Evolutionary conservation across 2,329 filamentous ascomycete genomes (phyloP).

Genomic region (Alternaria brassicae): DNA sequence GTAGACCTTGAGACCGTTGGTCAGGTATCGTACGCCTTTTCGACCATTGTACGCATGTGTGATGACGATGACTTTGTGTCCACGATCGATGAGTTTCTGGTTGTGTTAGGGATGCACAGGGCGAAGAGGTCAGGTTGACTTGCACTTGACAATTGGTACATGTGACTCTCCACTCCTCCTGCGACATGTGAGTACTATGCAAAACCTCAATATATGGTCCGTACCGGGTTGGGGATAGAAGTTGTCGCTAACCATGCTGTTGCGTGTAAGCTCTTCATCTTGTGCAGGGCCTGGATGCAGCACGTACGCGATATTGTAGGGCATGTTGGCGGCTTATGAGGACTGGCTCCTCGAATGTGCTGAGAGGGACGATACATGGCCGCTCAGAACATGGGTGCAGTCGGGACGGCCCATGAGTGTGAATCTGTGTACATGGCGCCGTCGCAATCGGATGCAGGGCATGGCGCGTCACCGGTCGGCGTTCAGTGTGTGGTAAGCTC

Average conservation of each 20-base stretch:
- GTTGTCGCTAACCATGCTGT: constrained; percentile 95
- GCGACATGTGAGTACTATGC: constrained; percentile 27
- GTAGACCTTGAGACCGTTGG: constrained; percentile 97
- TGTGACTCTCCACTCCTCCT: constrained; percentile 95
- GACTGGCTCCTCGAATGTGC: constrained; percentile 25
- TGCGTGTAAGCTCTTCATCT: constrained; percentile 14
- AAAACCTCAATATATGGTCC: constrained; percentile 13
- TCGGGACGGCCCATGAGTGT: background rate
- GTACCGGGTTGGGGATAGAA: constrained; percentile 93
- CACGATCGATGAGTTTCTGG: constrained; percentile 91
- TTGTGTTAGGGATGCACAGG: constrained; percentile 16
- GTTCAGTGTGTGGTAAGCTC: constrained; percentile 26
- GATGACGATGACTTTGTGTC: constrained; percentile 97
- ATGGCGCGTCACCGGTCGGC: constrained; percentile 35
- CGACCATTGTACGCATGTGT: constrained; percentile 93
- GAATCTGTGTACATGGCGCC: background rate
- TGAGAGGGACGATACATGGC: constrained; percentile 30
- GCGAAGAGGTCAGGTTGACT: constrained; percentile 19
- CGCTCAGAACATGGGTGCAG: constrained; percentile 16
- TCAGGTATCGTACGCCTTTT: constrained; percentile 91
- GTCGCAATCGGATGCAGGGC: background rate
- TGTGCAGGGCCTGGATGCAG: background rate
- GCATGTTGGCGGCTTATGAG: constrained; percentile 57
- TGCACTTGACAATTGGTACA: constrained; percentile 90
- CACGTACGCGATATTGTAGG: constrained; percentile 73